Evolutionary conservation across 257 asterid species (phyloP).

Genomic region (Solanum chiquidenum): DNA sequence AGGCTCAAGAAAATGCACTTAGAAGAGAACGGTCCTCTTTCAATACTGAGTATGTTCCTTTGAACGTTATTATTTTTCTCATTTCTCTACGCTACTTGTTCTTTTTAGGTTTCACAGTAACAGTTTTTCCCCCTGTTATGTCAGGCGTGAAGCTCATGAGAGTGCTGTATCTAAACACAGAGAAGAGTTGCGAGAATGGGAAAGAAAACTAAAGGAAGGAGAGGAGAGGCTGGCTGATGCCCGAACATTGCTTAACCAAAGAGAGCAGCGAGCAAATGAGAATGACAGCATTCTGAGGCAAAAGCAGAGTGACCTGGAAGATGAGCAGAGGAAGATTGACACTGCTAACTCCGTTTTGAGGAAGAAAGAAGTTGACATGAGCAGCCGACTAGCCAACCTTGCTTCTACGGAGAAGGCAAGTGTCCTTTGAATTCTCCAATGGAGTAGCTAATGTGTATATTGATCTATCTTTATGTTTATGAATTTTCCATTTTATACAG

Average conservation of each 20-base stretch:
- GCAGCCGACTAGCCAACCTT: constrained; percentile 46
- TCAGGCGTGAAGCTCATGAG: constrained; percentile 71
- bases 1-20: constrained; percentile 70
- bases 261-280: constrained; percentile 88
- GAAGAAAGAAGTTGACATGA: constrained; percentile 70
- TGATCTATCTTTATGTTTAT: background rate
- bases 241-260: constrained; percentile 74
- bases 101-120: background rate
- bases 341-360: constrained; percentile 40
- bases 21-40: constrained; percentile 73
- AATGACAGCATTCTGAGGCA: constrained; percentile 55
- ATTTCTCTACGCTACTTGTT: background rate
- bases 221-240: constrained; percentile 85
- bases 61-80: background rate
- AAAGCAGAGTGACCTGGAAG: constrained; percentile 69
- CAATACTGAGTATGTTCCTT: constrained; percentile 49
- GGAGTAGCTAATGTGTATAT: background rate
- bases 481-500: constrained; percentile 36
- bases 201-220: constrained; percentile 62
- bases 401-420: constrained; percentile 61
- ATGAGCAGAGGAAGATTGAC: constrained; percentile 57
- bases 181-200: constrained; percentile 94
- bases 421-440: constrained; percentile 2
- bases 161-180: constrained; percentile 55
- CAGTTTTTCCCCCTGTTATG: background rate